These are phyloP conservation scores for Linaria vulgaris DNA, from an alignment of 257 asterid genomes.

Conservation along the genomic window DNA sequence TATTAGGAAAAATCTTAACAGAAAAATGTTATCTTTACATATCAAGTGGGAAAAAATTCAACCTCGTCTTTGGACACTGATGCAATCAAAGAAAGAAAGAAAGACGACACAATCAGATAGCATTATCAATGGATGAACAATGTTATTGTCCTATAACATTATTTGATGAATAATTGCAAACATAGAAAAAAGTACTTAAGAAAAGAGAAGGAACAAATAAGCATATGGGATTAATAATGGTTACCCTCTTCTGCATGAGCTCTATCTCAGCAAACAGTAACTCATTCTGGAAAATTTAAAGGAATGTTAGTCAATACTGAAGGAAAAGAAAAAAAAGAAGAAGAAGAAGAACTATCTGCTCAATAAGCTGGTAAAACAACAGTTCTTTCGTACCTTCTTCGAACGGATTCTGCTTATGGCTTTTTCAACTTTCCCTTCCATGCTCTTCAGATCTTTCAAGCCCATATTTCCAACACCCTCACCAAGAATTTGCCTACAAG, in stretches of 20 bases:
- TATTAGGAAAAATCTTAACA: no score
- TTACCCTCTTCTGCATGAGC: constrained; percentile 89
- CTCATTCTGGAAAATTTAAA: constrained; percentile 55
- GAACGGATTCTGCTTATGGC: constrained; percentile 75
- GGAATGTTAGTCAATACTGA: not conserved
- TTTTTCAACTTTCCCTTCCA: constrained; percentile 62
- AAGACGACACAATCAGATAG: not conserved
- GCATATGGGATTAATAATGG: not conserved
- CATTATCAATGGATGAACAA: not conserved
- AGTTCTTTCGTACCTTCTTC: constrained; percentile 59
- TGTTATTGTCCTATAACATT: no score
- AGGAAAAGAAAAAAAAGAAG: no score
- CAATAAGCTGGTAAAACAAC: no score
- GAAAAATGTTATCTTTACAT: no score
- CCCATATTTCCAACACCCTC: constrained; percentile 56
- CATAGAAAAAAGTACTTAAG: no score
- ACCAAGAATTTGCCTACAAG: constrained; percentile 60
- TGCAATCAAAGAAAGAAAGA: no score
- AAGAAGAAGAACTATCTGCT: no score
- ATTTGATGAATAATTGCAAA: no score
- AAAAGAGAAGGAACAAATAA: no score
- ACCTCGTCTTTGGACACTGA: no score
- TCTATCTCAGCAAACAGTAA: constrained; percentile 81
- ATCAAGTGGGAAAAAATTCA: no score
- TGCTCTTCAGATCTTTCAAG: constrained; percentile 54